Evolutionary conservation across 2,329 filamentous ascomycete species (phyloP).

Genomic region (Ceratocystis cacaofunesta): DNA sequence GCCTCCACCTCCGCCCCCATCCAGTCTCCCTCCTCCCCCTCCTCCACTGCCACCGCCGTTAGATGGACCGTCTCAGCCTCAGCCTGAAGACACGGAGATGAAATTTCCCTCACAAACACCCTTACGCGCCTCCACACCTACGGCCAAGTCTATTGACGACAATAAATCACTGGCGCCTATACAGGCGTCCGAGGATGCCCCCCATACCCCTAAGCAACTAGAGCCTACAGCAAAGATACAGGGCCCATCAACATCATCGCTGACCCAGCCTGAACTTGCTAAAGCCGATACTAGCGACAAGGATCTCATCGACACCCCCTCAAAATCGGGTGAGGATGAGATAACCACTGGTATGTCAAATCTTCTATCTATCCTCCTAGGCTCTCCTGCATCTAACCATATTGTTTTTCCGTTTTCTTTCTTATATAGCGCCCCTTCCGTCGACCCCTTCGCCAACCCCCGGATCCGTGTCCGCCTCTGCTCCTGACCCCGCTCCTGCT

Average conservation of each 20-base stretch:
- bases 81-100: background rate
- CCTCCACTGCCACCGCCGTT: background rate
- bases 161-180: background rate
- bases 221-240: background rate
- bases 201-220: background rate
- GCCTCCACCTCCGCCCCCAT: background rate
- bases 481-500: background rate
- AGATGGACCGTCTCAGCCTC: background rate
- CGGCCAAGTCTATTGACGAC: background rate
- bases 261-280: background rate
- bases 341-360: background rate
- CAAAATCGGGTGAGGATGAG: background rate
- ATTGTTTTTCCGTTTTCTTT: background rate
- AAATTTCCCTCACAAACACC: background rate
- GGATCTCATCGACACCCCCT: background rate
- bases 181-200: background rate
- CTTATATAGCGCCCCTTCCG: background rate
- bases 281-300: background rate
- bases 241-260: background rate
- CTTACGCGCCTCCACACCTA: conserved; percentile 1
- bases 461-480: background rate
- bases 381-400: background rate
- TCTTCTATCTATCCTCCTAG: background rate
- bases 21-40: background rate
- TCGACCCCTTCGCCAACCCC: background rate